Conservation (phyloP, 371 early-diverging fungal genomes). For the Mucor indicus region DNA sequence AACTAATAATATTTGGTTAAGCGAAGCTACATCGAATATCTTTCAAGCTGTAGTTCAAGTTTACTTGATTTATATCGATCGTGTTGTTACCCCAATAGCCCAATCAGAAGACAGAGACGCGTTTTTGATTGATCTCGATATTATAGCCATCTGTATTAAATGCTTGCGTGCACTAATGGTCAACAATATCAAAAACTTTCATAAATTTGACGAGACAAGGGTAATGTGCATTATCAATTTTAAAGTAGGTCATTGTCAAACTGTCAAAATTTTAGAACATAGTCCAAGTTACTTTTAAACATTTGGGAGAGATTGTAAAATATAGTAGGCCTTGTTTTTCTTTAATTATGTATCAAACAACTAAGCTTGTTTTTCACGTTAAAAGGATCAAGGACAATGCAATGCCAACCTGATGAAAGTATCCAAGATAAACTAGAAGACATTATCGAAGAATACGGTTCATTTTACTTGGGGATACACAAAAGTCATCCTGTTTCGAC, state of each 20-base stretch:
- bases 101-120: background rate
- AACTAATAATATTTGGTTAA: slow-evolving; percentile 66
- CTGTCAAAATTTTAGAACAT: slow-evolving; percentile 38
- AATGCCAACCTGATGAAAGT: slow-evolving; percentile 2
- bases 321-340: slow-evolving; percentile 34
- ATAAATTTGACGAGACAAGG: slow-evolving; percentile 57
- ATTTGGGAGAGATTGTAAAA: slow-evolving; percentile 59
- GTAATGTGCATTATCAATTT: no score
- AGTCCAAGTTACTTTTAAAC: slow-evolving; percentile 47
- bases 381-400: slow-evolving; percentile 9
- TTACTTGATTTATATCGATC: slow-evolving; percentile 54
- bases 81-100: slow-evolving; percentile 13
- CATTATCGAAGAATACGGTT: slow-evolving; percentile 73
- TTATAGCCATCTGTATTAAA: slow-evolving; percentile 60
- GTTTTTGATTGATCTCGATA: slow-evolving; percentile 35
- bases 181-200: slow-evolving; percentile 71
- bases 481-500: slow-evolving; percentile 71
- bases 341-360: no score
- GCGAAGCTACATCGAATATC: slow-evolving; percentile 62
- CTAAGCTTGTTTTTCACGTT: background rate
- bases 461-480: slow-evolving; percentile 75
- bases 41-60: slow-evolving; percentile 59
- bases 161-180: slow-evolving; percentile 69
- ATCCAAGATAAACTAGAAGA: slow-evolving; percentile 29
- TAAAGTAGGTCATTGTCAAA: no score